Evolutionary conservation across 2,329 filamentous ascomycete species (phyloP).

Genomic region (Lachnum nothofagi): DNA sequence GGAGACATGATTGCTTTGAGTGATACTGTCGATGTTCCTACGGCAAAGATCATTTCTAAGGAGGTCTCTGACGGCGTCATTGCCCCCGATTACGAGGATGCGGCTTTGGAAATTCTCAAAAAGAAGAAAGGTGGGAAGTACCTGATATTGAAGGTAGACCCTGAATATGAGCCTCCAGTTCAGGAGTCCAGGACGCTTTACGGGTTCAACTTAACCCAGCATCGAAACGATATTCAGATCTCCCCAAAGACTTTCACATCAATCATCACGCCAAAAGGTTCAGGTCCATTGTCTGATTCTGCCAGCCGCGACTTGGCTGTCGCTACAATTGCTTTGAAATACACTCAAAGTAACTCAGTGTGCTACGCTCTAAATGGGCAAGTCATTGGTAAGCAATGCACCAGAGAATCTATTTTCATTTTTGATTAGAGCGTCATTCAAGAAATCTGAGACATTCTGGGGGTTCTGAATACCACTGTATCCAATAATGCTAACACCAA

Average conservation of each 20-base stretch:
- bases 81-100: constrained; percentile 77
- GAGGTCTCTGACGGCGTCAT: constrained; percentile 98
- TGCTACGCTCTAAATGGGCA: constrained; percentile 95
- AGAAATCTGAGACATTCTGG: too few relatives aligned
- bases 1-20: constrained; percentile 94
- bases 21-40: constrained; percentile 83
- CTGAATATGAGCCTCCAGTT: constrained; percentile 68
- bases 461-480: too few relatives aligned
- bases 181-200: constrained; percentile 84
- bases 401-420: too few relatives aligned
- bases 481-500: too few relatives aligned
- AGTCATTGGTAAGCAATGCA: constrained; percentile 54
- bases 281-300: constrained; percentile 64
- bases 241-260: constrained; percentile 78
- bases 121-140: constrained; percentile 99
- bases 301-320: constrained; percentile 88
- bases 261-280: constrained; percentile 81
- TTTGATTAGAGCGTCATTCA: too few relatives aligned
- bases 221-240: constrained; percentile 88
- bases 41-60: constrained; percentile 94
- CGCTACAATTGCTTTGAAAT: constrained; percentile 95
- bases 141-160: constrained; percentile 90
- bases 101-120: constrained; percentile 82
- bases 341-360: constrained; percentile 98
- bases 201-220: constrained; percentile 81